Evolutionary conservation across 495 filamentous ascomycete genomes (phyloP), one percentile per base, ranked within the genome.

Genomic region (Penicillium subrubescens): DNA sequence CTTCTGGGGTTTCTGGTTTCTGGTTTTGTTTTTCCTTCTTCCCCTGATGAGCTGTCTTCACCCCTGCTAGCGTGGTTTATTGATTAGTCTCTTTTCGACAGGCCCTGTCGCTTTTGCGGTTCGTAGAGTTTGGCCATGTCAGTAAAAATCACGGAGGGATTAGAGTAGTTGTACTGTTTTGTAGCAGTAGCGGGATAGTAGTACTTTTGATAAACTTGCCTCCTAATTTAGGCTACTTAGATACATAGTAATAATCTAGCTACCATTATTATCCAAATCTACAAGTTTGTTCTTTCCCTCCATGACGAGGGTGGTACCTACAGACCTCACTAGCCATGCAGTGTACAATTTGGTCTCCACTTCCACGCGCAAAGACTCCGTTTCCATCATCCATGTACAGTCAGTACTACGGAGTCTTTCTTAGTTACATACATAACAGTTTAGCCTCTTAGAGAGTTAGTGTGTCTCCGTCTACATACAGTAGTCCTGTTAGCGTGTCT

Each of bases 241-340:
- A 33, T 27, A 27, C 25, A 27, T 27, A 33, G 31, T 33, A 33
- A 33, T 7, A 33, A 33, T 33, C 8, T 8, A 0, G 1, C 8
- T 27, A 27, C 5, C 7, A 6, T 33, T 33, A 6, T 33, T 8
- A 7, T 33, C 31, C 5, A 33, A 33, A 33, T 33, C 8, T 8
- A 6, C 31, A 33, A 33, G 31, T 33, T 33, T 33, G 31, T 33
- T 8, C 8, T 33, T 33, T 0, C 37, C 12, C 14, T 41, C 37
- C 37, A 15, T 14, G 12, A 41, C 37, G 12, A 43, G 15, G 39
- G 15, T 48, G 44, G 7, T 48, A 53, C n/a, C 50, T 52, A 11
- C 50, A 31, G 50, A 23, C 25, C 50, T 39, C 37, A 55, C 52
- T 55, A 34, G 27, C 52, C 53, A 56, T 56, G 53, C 31, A 56